Conservation (phyloP, 2,329 filamentous ascomycete genomes). For the Cryphonectria parasitica region DNA sequence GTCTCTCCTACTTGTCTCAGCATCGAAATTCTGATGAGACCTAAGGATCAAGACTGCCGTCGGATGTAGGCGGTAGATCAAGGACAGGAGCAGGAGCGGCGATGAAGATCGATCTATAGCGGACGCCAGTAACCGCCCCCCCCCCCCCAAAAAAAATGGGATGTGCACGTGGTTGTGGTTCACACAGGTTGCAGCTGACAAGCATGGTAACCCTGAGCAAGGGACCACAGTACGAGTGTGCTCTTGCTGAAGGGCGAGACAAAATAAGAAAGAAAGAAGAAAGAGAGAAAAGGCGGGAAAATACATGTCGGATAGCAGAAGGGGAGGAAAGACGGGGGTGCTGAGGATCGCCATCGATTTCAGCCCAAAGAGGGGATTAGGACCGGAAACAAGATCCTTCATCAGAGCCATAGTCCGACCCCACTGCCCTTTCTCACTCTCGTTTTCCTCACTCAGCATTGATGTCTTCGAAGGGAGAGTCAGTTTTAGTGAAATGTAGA, state of each 20-base stretch:
- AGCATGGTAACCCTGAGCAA: neutral
- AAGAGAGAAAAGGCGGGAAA: neutral
- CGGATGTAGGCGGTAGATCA: neutral
- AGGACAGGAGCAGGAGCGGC: neutral
- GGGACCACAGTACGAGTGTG: neutral
- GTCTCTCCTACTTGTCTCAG: neutral
- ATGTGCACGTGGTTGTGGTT: slow-evolving; percentile 1
- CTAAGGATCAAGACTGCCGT: neutral
- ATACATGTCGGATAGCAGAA: neutral
- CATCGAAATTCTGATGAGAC: neutral
- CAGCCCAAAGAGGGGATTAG: slow-evolving; percentile 22
- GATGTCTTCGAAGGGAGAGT: neutral
- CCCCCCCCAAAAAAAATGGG: too few species aligned
- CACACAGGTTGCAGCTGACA: neutral
- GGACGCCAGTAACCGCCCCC: too few species aligned
- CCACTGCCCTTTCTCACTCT: neutral
- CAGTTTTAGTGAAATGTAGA: neutral
- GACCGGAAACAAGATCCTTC: slow-evolving; percentile 15
- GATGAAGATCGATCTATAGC: neutral
- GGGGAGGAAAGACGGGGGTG: neutral
- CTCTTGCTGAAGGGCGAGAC: neutral
- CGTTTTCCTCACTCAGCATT: neutral
- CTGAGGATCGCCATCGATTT: slow-evolving; percentile 26
- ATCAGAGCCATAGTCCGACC: slow-evolving; percentile 1
- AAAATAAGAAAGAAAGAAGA: neutral